phyloP scores from a whole-genome alignment of 331 rosid species.

The Acacia concinna region DNA sequence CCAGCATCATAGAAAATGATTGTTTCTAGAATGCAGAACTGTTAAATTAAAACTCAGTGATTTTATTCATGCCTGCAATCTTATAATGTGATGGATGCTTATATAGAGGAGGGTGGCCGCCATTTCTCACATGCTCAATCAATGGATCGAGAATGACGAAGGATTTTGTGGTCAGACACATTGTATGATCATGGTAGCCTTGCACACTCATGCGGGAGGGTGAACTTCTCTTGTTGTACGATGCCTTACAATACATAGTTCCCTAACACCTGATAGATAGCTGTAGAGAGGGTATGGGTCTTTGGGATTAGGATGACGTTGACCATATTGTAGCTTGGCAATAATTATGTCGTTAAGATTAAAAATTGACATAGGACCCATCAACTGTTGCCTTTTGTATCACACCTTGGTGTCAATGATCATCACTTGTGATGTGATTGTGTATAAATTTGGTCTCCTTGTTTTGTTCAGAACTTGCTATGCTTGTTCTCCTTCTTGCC shows the following conservation, averaged over 20 bases:
- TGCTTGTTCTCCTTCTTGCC: background rate
- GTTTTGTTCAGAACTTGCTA: background rate
- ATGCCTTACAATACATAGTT: constrained; percentile 27
- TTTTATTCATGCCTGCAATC: background rate
- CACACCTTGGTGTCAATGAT: constrained; percentile 27
- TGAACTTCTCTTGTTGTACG: constrained; percentile 42
- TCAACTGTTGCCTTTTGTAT: constrained; percentile 38
- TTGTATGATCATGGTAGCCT: background rate
- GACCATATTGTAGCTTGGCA: constrained; percentile 41
- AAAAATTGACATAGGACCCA: constrained; percentile 52
- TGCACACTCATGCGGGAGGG: constrained; percentile 11
- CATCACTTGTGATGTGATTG: constrained; percentile 29
- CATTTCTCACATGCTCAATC: constrained; percentile 55
- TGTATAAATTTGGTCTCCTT: constrained; percentile 26
- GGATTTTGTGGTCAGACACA: constrained; percentile 11
- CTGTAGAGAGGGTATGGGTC: constrained; percentile 33
- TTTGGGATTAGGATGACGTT: constrained; percentile 43
- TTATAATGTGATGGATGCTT: constrained; percentile 29
- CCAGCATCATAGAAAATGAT: too few relatives aligned
- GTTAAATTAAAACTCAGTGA: too few relatives aligned
- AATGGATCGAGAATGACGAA: constrained; percentile 49
- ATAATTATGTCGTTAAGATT: constrained; percentile 42
- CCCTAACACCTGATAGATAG: constrained; percentile 32
- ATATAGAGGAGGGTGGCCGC: constrained; percentile 61
- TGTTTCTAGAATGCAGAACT: too few relatives aligned